A percentile compares a stretch with the other conserved stretches of the same genome.
Evolutionary conservation across 176 grass and related monocot genomes (phyloP).

Genomic region (Pontederia paniculata): DNA sequence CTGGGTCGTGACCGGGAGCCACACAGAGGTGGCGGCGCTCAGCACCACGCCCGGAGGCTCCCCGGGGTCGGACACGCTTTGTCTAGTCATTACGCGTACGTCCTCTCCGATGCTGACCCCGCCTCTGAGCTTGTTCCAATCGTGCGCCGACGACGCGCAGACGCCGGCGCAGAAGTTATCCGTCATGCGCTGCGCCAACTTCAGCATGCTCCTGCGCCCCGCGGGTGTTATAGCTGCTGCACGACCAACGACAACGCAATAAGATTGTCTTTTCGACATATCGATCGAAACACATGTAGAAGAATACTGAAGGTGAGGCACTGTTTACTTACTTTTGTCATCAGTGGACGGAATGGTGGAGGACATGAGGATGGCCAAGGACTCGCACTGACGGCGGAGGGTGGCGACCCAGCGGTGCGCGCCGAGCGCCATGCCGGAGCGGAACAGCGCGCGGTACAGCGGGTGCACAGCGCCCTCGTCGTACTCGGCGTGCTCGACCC

Average conservation of each 20-base stretch:
- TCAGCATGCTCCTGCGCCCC: constrained; percentile 83
- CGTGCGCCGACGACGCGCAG: constrained; percentile 54
- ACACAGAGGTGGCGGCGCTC: constrained; percentile 79
- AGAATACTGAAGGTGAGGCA: too few relatives aligned
- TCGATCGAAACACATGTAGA: too few relatives aligned
- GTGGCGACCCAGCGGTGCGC: constrained; percentile 67
- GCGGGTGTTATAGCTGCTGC: constrained; percentile 24
- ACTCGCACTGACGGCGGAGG: constrained; percentile 76
- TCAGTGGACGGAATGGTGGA: constrained; percentile 23
- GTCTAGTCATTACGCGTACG: constrained; percentile 59
- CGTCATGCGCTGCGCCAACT: constrained; percentile 65
- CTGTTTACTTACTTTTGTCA: constrained; percentile 10
- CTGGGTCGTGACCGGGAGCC: constrained; percentile 53
- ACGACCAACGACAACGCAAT: background rate
- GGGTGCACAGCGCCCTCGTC: constrained; percentile 56
- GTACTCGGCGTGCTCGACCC: constrained; percentile 94
- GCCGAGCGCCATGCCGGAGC: constrained; percentile 64
- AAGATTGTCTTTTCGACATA: too few relatives aligned
- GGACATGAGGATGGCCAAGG: constrained; percentile 62
- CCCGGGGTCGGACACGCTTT: constrained; percentile 73
- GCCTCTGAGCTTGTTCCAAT: constrained; percentile 71
- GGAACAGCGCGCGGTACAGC: constrained; percentile 56
- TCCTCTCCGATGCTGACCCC: constrained; percentile 53
- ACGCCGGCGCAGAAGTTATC: constrained; percentile 81
- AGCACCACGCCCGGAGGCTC: constrained; percentile 76